Percentiles rank a stretch among this genome's conserved stretches.
phyloP scores from a whole-genome alignment of 345 rosid species.

The Eutrema yunnanense region DNA sequence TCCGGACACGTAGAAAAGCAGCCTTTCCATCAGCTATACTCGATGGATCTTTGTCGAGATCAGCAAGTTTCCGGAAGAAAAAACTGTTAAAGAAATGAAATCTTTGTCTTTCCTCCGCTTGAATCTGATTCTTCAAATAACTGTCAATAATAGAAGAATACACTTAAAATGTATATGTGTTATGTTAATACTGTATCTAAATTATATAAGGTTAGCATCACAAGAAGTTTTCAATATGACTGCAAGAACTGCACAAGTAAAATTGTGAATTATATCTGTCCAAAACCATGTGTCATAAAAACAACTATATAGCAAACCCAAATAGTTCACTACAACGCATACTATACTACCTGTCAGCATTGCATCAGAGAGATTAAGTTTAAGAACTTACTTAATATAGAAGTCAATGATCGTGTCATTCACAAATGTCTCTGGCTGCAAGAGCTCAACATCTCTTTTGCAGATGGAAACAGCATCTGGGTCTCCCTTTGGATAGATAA shows the following conservation, averaged over 20 bases:
- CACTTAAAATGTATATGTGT: neutral
- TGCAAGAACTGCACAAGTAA: slow-evolving; percentile 6
- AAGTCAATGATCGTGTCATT: slow-evolving; percentile 98
- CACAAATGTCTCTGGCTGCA: slow-evolving; percentile 88
- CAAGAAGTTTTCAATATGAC: slow-evolving; percentile 15
- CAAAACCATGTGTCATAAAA: neutral
- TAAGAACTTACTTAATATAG: slow-evolving; percentile 77
- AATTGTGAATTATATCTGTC: slow-evolving; percentile 1
- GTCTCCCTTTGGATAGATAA: slow-evolving; percentile 90
- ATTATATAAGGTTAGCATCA: neutral
- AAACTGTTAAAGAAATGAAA: slow-evolving; percentile 95
- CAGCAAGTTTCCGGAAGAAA: slow-evolving; percentile 99
- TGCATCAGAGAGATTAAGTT: slow-evolving; percentile 6
- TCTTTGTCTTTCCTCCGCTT: slow-evolving; percentile 52
- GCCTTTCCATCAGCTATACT: slow-evolving; percentile 95
- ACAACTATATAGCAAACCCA: neutral
- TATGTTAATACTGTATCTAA: neutral
- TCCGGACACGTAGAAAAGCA: slow-evolving; percentile 89
- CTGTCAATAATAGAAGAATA: slow-evolving; percentile 34
- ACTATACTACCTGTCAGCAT: neutral
- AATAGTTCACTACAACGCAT: slow-evolving; percentile 7
- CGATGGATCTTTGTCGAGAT: slow-evolving; percentile 93
- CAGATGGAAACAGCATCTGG: slow-evolving; percentile 87
- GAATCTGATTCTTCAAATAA: slow-evolving; percentile 79
- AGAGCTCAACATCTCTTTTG: slow-evolving; percentile 89